Evolutionary conservation across 2,329 filamentous ascomycete genomes (phyloP), one percentile per base, ranked within the genome.

Genomic region (Colletotrichum costaricense): DNA sequence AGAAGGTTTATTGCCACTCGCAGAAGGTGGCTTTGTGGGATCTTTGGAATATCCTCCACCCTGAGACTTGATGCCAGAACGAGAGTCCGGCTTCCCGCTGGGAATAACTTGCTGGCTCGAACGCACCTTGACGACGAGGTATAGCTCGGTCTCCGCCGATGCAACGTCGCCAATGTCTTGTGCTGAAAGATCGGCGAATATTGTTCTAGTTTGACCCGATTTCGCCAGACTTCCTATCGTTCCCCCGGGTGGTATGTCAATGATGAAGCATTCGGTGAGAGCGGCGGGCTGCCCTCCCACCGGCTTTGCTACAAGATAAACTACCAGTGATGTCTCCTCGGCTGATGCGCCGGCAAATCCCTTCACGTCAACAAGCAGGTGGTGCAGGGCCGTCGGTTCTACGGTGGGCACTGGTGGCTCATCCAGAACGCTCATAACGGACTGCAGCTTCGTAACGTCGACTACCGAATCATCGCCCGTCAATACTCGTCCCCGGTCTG

Each of bases 401-500:
- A 90, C 83, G 11, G 90, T 86, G 4, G 90, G 87, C 24, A 90
- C 89, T 0, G 95, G 95, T n/a, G 92, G 91, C 77, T 94, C 93
- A 71, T 98, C 93, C 58, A 99, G 87, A 78, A 98, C 89, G 82
- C 95, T 97, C 97, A 99, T 99, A 80, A 95, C 91, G 5, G 97
- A 97, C 84, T 99, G 97, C 69, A 98, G 86, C 80, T 92, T 95
- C 7, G 96, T 96, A 76, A 98, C 90, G 72, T 98, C 94, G 33
- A 98, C 93, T 4, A 97, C 94, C 1, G 95, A 98, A 82, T 99
- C 97, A 66, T 98, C 93, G 14, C 94, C 95, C 0, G 95, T 98
- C 78, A 99, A 84, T 33, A 98, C 92, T 58, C 95, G 91, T 9
- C 97, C 97, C 35, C 93, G 90, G 80, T 95, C 92, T 24, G 88